Conservation (phyloP, 768 basidiomycete genomes). For the Pleurotus cornucopiae region DNA sequence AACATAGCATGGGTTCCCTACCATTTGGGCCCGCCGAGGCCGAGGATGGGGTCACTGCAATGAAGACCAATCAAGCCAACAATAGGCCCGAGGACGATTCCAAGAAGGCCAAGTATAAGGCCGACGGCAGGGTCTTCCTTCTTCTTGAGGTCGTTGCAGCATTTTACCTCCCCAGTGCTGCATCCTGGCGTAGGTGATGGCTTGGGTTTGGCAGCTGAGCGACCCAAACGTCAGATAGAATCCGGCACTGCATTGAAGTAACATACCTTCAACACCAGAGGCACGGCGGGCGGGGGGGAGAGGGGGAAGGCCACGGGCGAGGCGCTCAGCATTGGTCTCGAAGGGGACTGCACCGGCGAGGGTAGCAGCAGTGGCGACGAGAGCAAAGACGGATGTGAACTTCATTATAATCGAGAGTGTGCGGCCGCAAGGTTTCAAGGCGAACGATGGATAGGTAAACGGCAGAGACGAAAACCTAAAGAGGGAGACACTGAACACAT, state of each 20-base stretch:
- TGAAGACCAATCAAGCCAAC: constrained; percentile 32
- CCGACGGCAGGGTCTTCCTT: constrained; percentile 7
- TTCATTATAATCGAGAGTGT: constrained; percentile 25
- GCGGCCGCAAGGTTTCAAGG: constrained; percentile 11
- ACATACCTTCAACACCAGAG: constrained; percentile 29
- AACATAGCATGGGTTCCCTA: neutral
- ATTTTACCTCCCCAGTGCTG: constrained; percentile 38
- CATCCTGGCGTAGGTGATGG: constrained; percentile 24
- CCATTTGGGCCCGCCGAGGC: constrained; percentile 31
- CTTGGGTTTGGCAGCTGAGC: constrained; percentile 33
- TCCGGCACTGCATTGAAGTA: too few species aligned
- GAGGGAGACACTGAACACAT: constrained; percentile 10
- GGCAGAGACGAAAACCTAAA: constrained; percentile 11
- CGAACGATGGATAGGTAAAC: constrained; percentile 11
- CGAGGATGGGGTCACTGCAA: constrained; percentile 25
- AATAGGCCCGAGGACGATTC: constrained; percentile 20
- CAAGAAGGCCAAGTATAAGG: constrained; percentile 25
- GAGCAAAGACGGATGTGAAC: constrained; percentile 33
- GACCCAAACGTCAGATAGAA: neutral
- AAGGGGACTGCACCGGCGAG: constrained; percentile 28
- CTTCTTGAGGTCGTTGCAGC: constrained; percentile 33
- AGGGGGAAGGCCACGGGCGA: constrained; percentile 51
- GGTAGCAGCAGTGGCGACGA: constrained; percentile 33
- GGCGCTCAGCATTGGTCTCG: constrained; percentile 48
- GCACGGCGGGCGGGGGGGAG: constrained; percentile 37